Percentiles rank a stretch among this genome's conserved stretches.
Conservation (phyloP, 495 filamentous ascomycete genomes). For the Aspergillus avenaceus region DNA sequence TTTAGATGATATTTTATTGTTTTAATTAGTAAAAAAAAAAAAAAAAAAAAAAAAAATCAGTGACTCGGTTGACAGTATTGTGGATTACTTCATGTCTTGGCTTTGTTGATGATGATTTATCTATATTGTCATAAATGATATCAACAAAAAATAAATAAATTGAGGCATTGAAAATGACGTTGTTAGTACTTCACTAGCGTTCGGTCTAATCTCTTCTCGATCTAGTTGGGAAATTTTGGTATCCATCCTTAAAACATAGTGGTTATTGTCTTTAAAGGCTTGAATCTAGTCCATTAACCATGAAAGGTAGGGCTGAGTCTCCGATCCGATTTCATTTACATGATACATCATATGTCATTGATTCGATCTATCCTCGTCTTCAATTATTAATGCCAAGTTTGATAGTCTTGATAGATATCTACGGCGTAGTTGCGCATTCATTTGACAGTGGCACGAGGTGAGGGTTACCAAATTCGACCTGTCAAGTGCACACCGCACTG, state of each 20-base stretch:
- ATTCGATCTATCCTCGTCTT: background rate
- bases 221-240: background rate
- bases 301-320: background rate
- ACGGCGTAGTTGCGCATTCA: too few relatives aligned
- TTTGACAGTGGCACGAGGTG: background rate
- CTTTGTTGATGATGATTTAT: too few relatives aligned
- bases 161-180: background rate
- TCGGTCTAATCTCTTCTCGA: background rate
- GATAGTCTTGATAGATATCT: background rate
- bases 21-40: too few relatives aligned
- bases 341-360: background rate
- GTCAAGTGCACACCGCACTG: background rate
- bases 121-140: too few relatives aligned
- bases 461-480: background rate
- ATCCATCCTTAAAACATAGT: too few relatives aligned
- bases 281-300: background rate
- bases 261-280: background rate
- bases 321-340: slow-evolving; percentile 1
- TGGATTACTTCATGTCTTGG: too few relatives aligned
- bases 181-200: background rate
- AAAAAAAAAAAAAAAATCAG: too few relatives aligned
- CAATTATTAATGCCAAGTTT: background rate
- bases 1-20: too few relatives aligned
- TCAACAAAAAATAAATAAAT: too few relatives aligned
- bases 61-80: too few relatives aligned